These are phyloP conservation scores for Stachybotrys echinatus DNA, from an alignment of 2,329 filamentous ascomycete species.

Conservation along the genomic window DNA sequence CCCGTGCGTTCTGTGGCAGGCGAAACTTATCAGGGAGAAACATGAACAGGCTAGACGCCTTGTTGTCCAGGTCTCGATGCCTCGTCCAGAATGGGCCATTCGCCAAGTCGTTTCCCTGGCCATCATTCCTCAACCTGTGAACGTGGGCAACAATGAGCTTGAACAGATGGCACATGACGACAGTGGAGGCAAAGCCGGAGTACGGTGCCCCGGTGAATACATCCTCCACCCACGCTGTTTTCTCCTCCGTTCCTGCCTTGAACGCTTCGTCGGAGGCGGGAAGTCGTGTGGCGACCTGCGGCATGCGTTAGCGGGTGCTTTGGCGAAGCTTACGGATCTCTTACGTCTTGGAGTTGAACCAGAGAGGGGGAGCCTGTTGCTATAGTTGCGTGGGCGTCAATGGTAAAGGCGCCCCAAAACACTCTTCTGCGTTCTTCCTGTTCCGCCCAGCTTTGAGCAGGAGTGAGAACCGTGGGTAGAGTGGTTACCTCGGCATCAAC, in stretches of 20 bases:
- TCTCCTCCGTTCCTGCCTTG: conserved; percentile 56
- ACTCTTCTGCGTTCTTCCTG: conserved; percentile 69
- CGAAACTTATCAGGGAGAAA: conserved; percentile 71
- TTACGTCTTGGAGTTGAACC: conserved; percentile 66
- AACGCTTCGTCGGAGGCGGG: conserved; percentile 77
- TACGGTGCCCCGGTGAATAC: conserved; percentile 58
- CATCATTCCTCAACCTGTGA: conserved; percentile 64
- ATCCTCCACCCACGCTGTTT: conserved; percentile 58
- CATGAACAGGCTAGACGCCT: conserved; percentile 71
- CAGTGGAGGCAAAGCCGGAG: conserved; percentile 66
- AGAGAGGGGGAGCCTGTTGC: conserved; percentile 87
- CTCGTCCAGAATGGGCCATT: conserved; percentile 80
- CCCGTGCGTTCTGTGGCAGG: conserved; percentile 61
- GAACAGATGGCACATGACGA: conserved; percentile 73
- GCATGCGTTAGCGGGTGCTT: not conserved
- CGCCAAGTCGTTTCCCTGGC: conserved; percentile 67
- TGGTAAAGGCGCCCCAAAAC: conserved; percentile 81
- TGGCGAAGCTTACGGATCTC: conserved; percentile 3
- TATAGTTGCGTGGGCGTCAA: conserved; percentile 80
- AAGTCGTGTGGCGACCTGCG: conserved; percentile 68
- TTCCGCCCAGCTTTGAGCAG: conserved; percentile 76
- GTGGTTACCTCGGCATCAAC: conserved; percentile 54
- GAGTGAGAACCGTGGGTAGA: conserved; percentile 58
- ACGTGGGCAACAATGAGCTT: conserved; percentile 77
- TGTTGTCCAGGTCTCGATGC: conserved; percentile 77